Evolutionary conservation across 257 asterid genomes (phyloP).

Genomic region (Haberlea rhodopensis): DNA sequence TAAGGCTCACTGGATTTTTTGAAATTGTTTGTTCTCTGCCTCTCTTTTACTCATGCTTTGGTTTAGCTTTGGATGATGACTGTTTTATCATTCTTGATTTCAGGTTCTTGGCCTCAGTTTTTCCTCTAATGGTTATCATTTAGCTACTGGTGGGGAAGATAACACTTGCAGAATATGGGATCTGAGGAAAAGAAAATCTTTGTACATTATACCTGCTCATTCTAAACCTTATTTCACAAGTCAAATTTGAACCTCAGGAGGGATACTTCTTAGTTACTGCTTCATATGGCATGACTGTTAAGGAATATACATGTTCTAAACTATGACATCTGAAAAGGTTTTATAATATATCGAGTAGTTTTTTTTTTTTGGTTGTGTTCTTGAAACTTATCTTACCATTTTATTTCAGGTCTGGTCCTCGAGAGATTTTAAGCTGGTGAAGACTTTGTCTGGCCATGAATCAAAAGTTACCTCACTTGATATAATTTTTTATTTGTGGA

Average conservation of each 20-base stretch:
- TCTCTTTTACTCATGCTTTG: slow-evolving; percentile 13
- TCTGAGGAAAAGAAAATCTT: slow-evolving; percentile 71
- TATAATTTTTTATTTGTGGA: slow-evolving; percentile 28
- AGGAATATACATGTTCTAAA: slow-evolving; percentile 41
- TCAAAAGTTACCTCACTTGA: slow-evolving; percentile 83
- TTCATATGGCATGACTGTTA: slow-evolving; percentile 85
- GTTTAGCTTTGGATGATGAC: slow-evolving; percentile 6
- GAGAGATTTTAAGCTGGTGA: slow-evolving; percentile 81
- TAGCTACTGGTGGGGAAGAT: slow-evolving; percentile 97
- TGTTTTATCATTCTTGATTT: slow-evolving; percentile 20
- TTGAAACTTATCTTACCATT: slow-evolving; percentile 21
- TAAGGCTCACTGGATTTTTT: slow-evolving; percentile 32
- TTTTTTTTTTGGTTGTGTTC: background rate
- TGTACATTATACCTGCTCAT: slow-evolving; percentile 88
- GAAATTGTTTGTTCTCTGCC: slow-evolving; percentile 5
- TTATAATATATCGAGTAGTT: background rate
- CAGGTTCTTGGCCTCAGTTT: slow-evolving; percentile 83
- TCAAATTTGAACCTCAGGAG: slow-evolving; percentile 91
- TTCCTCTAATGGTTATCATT: slow-evolving; percentile 91
- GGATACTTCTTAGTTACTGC: slow-evolving; percentile 87
- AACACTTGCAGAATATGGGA: slow-evolving; percentile 97
- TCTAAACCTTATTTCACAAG: slow-evolving; percentile 86
- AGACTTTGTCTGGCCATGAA: slow-evolving; percentile 80
- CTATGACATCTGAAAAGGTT: background rate
- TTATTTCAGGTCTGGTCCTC: slow-evolving; percentile 79